Base-by-base conservation (phyloP, 352 stramenopile species). In the Pythium rhizo-oryzae region DNA sequence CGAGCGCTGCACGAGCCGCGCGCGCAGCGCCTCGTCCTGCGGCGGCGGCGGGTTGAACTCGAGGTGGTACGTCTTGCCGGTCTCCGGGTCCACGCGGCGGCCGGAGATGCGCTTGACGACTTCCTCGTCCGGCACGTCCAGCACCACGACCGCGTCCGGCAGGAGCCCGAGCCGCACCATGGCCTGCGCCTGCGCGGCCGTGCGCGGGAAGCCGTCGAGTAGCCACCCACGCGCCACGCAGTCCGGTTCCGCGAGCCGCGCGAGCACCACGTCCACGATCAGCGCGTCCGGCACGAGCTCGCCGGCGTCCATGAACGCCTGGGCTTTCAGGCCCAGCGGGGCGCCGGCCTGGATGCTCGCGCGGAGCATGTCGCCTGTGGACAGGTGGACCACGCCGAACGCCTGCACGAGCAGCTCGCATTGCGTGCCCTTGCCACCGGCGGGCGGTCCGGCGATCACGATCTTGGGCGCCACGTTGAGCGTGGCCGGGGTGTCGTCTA, bases 191-290 rank as follows among this genome's bases (percentile, higher is more conserved):
- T 99, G 98, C 59, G 95, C 89, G 35, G 98, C 90, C 33, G 98
- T 99, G 70, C 98, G 95, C 54, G 98, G 98, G 82, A 99, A 99
- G 46, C 98, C 98, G 78, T 99, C 98, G 12, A 99, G 84, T n/a
- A 98, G 76, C 90, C 93, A 98, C 19, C 94, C 93, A 16, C 78
- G 72, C 13, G 76, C 37, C 30, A 82, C 62, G 61, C 92, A 97
- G 71, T 98, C 92, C 6, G 67, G 61, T 60, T 97, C 66, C 53
- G 87, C 70, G n/a, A 98, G 74, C 8, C 93, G 74, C n/a, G 91
- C 85, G 35, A 85, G 59, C 6, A 88, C 70, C 13, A 88, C 71
- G 15, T 86, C 70, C 21, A 88, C 70, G 51, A 88, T 79, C 15
- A 88, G 67, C 4, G 73, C 71, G 59, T 88, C 77, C 0, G 80